These are phyloP conservation scores for Coniosporium apollinis DNA, from an alignment of 495 filamentous ascomycete species.

Conservation along the genomic window DNA sequence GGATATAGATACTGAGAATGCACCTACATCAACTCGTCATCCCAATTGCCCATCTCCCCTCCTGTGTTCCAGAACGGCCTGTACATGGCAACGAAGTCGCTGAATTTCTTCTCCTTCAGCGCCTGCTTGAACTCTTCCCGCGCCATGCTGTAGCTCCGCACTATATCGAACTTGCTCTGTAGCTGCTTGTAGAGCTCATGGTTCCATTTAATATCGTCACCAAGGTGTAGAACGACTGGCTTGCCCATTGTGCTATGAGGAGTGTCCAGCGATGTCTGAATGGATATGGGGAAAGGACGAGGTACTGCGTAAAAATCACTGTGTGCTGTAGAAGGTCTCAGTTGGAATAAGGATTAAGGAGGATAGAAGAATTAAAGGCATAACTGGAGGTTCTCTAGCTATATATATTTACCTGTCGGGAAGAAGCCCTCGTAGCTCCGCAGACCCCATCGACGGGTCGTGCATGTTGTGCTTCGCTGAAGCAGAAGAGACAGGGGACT, in stretches of 20 bases:
- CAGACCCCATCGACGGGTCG: too few relatives aligned
- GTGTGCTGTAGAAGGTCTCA: too few relatives aligned
- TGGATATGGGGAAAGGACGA: too few relatives aligned
- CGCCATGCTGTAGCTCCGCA: constrained; percentile 29
- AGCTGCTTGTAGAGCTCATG: constrained; percentile 17
- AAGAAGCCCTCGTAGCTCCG: too few relatives aligned
- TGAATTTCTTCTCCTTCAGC: constrained; percentile 46
- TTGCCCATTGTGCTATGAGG: constrained; percentile 12
- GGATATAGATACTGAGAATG: too few relatives aligned
- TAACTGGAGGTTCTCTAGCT: too few relatives aligned
- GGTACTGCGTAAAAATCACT: too few relatives aligned
- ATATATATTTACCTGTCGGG: too few relatives aligned
- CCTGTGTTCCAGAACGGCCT: constrained; percentile 67
- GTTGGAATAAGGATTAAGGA: too few relatives aligned
- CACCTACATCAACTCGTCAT: constrained; percentile 42
- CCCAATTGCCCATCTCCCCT: constrained; percentile 65
- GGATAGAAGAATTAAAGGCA: too few relatives aligned
- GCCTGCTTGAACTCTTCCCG: constrained; percentile 44
- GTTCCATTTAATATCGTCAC: constrained; percentile 22
- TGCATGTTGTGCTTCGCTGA: neutral
- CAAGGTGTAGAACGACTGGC: constrained; percentile 18
- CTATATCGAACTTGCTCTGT: constrained; percentile 12
- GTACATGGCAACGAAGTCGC: constrained; percentile 56
- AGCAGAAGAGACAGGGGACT: neutral
- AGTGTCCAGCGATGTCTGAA: too few relatives aligned